Percentiles rank a stretch among this genome's conserved stretches.
Conservation (phyloP, 306 rosid species). For the Corylus heterophylla region DNA sequence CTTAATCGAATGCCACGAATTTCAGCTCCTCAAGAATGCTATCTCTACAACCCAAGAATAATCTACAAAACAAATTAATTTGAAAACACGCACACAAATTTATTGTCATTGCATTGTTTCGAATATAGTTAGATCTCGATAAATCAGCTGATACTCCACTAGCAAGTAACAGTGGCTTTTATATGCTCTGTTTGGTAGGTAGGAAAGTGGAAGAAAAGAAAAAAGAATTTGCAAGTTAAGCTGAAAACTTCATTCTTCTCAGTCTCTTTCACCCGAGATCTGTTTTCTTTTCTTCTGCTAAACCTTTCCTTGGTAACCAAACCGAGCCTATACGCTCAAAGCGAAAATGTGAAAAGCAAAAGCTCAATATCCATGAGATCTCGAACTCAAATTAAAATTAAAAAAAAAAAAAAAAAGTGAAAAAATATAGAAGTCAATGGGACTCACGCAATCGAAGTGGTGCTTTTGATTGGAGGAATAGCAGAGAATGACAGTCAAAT, state of each 20-base stretch:
- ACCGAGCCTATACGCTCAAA: not conserved
- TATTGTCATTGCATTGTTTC: not conserved
- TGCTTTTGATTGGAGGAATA: not conserved
- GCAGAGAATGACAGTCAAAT: conserved; percentile 11
- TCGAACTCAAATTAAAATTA: not conserved
- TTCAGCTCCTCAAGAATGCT: conserved; percentile 4
- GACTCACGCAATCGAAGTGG: not conserved
- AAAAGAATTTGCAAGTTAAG: not conserved
- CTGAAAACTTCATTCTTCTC: not conserved
- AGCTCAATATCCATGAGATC: not conserved
- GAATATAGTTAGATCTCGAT: conserved; percentile 3
- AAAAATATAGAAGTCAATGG: not conserved
- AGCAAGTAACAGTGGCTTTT: not conserved
- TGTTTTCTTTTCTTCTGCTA: not conserved
- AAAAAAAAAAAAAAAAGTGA: not conserved
- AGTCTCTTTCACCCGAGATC: not conserved
- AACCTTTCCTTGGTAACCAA: conserved; percentile 10
- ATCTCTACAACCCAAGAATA: conserved; percentile 12
- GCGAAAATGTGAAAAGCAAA: not conserved
- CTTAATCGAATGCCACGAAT: not conserved
- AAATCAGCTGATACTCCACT: not conserved
- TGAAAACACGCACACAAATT: not conserved
- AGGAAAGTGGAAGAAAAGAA: conserved; percentile 4
- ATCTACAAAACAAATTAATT: not conserved
- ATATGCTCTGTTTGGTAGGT: conserved; percentile 4